phyloP scores from a whole-genome alignment of 345 rosid species.

The Lepidium sativum region DNA sequence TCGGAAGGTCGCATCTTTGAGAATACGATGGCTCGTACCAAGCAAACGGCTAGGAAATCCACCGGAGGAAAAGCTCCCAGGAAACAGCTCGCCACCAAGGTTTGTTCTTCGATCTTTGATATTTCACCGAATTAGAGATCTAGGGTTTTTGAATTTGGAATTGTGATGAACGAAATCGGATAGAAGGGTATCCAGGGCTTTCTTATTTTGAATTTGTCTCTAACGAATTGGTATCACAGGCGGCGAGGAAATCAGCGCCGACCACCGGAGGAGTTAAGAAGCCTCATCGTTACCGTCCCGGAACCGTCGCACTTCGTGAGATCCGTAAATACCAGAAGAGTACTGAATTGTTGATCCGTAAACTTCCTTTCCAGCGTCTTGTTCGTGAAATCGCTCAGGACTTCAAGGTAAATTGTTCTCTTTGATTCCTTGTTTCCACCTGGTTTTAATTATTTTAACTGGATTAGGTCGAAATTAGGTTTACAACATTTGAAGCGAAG shows the following conservation, averaged over 20 bases:
- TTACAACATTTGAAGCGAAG: too few relatives aligned
- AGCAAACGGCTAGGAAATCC: conserved; percentile 59
- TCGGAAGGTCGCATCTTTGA: too few relatives aligned
- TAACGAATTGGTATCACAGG: conserved; percentile 12
- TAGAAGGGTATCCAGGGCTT: not conserved
- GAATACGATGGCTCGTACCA: conserved; percentile 53
- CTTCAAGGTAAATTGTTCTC: conserved; percentile 31
- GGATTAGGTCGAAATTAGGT: too few relatives aligned
- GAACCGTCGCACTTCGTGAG: conserved; percentile 58
- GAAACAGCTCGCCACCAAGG: conserved; percentile 61
- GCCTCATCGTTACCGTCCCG: conserved; percentile 50
- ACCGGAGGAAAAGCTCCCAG: conserved; percentile 59
- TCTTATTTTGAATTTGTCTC: not conserved
- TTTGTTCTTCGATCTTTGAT: not conserved
- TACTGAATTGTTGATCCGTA: conserved; percentile 45
- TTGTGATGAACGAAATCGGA: not conserved
- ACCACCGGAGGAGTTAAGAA: conserved; percentile 62
- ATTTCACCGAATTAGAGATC: not conserved
- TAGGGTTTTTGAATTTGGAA: not conserved
- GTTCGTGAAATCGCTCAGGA: conserved; percentile 59
- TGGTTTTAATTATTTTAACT: too few relatives aligned
- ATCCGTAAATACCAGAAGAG: conserved; percentile 44
- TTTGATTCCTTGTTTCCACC: not conserved
- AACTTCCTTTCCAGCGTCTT: conserved; percentile 51
- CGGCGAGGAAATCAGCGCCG: conserved; percentile 55